Percentiles rank a stretch among this genome's conserved stretches.
phyloP scores from a whole-genome alignment of 139 green algal species.

The Chlorella sp. region DNA sequence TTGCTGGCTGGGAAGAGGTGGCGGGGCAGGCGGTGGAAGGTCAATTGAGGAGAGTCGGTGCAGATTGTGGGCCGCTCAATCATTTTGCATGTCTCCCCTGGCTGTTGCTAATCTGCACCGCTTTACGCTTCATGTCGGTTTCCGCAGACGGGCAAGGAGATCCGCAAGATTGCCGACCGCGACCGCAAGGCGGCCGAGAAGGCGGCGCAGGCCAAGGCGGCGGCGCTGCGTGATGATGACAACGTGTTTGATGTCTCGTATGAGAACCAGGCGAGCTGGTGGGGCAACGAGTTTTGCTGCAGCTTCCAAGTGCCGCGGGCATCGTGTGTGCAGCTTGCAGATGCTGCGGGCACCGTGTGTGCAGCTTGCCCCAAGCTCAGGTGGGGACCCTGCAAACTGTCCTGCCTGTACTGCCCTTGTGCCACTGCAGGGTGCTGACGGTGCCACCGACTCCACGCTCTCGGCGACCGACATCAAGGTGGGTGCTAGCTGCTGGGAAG shows the following conservation, averaged over 20 bases:
- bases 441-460: conserved; percentile 61
- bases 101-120: not conserved
- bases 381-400: no score
- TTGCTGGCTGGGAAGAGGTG: not conserved
- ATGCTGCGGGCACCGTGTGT: no score
- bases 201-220: conserved; percentile 76
- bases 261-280: conserved; percentile 58
- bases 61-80: not conserved
- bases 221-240: conserved; percentile 93
- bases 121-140: not conserved
- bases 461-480: conserved; percentile 95
- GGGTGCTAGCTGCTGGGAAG: not conserved
- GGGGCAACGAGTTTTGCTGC: no score
- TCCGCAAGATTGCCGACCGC: conserved; percentile 85
- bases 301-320: no score
- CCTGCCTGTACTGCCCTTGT: no score
- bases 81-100: not conserved
- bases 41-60: not conserved
- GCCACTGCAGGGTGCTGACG: conserved; percentile 13
- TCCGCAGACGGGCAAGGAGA: conserved; percentile 57
- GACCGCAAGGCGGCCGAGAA: conserved; percentile 85
- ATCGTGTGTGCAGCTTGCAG: no score
- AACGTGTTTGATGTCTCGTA: conserved; percentile 97
- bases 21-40: no score
- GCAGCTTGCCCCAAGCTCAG: no score